Conservation (phyloP, 176 grass and related monocot genomes). For the Cymbopogon citratus region DNA sequence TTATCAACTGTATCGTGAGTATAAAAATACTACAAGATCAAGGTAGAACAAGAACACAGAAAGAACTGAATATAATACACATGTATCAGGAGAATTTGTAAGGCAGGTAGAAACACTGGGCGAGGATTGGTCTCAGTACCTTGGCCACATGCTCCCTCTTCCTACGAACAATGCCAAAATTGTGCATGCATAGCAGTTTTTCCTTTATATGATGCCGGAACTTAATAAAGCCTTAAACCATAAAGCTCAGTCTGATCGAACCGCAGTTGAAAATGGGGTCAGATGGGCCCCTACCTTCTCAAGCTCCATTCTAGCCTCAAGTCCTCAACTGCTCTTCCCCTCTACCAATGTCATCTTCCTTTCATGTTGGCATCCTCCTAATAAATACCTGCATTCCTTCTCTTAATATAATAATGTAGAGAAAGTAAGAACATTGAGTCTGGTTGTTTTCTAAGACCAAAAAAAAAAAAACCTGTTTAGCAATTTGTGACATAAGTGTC, state of each 20-base stretch:
- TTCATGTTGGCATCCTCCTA: background rate
- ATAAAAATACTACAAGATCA: background rate
- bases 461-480: no score
- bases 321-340: background rate
- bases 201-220: background rate
- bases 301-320: constrained; percentile 1
- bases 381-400: background rate
- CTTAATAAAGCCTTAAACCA: background rate
- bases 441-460: background rate
- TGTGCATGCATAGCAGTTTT: background rate
- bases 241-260: background rate
- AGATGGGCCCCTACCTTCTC: background rate
- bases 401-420: background rate
- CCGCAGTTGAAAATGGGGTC: background rate
- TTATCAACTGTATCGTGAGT: background rate
- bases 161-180: background rate
- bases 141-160: background rate
- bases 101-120: background rate
- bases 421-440: background rate
- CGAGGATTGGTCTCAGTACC: background rate
- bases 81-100: background rate
- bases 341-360: background rate
- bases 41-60: background rate
- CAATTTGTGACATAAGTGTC: no score
- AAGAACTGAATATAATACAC: background rate